phyloP scores from a whole-genome alignment of 2,329 filamentous ascomycete genomes.

The Diaporthe caulivora region DNA sequence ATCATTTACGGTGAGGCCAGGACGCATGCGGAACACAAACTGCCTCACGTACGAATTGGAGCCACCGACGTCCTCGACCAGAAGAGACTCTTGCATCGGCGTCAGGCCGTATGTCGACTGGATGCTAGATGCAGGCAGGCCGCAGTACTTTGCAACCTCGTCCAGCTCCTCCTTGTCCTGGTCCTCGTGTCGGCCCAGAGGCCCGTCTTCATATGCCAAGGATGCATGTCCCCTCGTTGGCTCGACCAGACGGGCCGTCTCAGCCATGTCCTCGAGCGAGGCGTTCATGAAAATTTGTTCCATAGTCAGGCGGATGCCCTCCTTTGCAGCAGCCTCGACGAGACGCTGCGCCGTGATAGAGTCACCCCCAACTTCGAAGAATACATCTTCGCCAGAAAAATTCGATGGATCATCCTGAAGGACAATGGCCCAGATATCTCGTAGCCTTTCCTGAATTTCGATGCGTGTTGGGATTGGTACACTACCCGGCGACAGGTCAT shows the following conservation, averaged over 20 bases:
- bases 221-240: too few species aligned
- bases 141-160: too few species aligned
- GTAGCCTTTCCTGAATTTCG: background rate
- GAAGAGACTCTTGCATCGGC: too few species aligned
- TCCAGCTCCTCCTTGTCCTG: too few species aligned
- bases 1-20: background rate
- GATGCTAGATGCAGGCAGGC: too few species aligned
- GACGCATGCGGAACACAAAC: background rate
- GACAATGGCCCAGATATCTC: background rate
- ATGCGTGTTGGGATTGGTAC: too few species aligned
- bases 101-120: too few species aligned
- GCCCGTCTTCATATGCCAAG: too few species aligned
- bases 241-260: too few species aligned
- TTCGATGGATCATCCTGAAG: background rate
- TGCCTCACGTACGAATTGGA: background rate
- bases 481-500: too few species aligned
- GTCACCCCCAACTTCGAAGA: background rate
- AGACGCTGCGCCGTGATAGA: background rate
- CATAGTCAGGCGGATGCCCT: background rate
- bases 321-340: background rate
- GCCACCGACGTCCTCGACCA: background rate
- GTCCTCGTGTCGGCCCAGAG: too few species aligned
- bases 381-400: background rate
- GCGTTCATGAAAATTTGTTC: background rate
- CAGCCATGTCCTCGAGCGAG: background rate